A percentile compares a stretch with the other conserved stretches of the same genome.
phyloP scores from a whole-genome alignment of 2,329 filamentous ascomycete genomes.

The Penicillium thymicola region DNA sequence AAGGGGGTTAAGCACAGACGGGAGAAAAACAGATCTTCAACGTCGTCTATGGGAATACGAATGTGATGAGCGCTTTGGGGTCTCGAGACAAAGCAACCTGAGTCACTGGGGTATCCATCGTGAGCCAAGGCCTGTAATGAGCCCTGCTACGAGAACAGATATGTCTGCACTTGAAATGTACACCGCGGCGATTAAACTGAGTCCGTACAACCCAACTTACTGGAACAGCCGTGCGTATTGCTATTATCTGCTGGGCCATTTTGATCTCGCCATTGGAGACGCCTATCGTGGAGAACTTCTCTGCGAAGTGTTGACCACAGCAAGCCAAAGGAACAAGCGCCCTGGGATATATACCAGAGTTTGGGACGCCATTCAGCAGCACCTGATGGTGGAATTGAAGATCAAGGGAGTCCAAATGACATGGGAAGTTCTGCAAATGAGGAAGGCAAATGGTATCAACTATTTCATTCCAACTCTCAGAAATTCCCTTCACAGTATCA shows the following conservation, averaged over 20 bases:
- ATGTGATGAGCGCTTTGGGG: constrained; percentile 12
- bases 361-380: constrained; percentile 35
- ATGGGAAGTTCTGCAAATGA: constrained; percentile 18
- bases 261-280: constrained; percentile 39
- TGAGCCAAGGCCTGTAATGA: constrained; percentile 11
- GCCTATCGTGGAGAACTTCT: constrained; percentile 36
- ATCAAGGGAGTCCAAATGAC: constrained; percentile 1
- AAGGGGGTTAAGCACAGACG: constrained; percentile 11
- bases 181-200: constrained; percentile 34
- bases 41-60: constrained; percentile 24
- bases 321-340: constrained; percentile 10
- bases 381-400: constrained; percentile 24
- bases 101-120: constrained; percentile 28
- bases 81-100: constrained; percentile 26
- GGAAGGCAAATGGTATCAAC: constrained; percentile 26
- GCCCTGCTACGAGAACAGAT: constrained; percentile 10
- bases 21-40: constrained; percentile 16
- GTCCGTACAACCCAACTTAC: constrained; percentile 39
- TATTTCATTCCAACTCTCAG: constrained; percentile 30
- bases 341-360: constrained; percentile 30
- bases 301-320: constrained; percentile 29
- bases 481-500: constrained; percentile 30
- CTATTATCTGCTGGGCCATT: constrained; percentile 32
- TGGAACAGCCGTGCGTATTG: constrained; percentile 38
- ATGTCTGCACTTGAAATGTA: constrained; percentile 33